Conservation (phyloP, 2,329 filamentous ascomycete genomes). For the Colletotrichum musicola region DNA sequence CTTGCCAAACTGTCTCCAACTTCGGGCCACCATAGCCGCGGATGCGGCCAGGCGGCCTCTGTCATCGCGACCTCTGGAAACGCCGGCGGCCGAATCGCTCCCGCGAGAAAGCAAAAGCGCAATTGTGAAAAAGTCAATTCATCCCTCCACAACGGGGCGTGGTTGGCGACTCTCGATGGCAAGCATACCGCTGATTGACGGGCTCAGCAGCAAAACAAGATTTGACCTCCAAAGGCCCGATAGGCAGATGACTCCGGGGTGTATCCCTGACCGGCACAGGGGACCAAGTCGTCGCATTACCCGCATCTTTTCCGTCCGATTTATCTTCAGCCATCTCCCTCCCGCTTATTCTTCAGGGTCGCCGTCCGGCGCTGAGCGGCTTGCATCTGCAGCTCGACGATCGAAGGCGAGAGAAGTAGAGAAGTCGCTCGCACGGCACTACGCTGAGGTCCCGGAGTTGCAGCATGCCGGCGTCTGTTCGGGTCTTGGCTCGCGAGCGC, state of each 20-base stretch:
- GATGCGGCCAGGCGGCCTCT: too few relatives aligned
- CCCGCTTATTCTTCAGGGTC: too few relatives aligned
- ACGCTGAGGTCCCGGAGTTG: not conserved
- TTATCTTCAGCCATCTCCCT: not conserved
- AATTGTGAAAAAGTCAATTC: slow-evolving; percentile 17
- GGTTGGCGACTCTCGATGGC: not conserved
- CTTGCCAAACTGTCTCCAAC: too few relatives aligned
- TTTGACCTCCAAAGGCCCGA: slow-evolving; percentile 28
- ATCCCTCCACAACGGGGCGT: not conserved
- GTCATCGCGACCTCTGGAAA: too few relatives aligned
- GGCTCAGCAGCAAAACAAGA: slow-evolving; percentile 23
- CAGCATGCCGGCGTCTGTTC: slow-evolving; percentile 5
- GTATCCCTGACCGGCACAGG: not conserved
- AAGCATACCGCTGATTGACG: slow-evolving; percentile 1
- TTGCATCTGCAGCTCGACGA: not conserved
- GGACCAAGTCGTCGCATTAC: slow-evolving; percentile 11
- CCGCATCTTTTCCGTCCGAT: not conserved
- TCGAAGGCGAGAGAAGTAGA: not conserved
- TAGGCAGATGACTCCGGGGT: slow-evolving; percentile 11
- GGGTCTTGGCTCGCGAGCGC: not conserved
- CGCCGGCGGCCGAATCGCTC: slow-evolving; percentile 12
- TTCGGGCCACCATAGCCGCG: too few relatives aligned
- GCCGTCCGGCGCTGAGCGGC: not conserved
- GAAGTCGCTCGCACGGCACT: slow-evolving; percentile 1
- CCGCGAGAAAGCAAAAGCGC: not conserved